Base-by-base conservation (phyloP, 1,284 basidiomycete species). In the Ustilago bromivora region DNA sequence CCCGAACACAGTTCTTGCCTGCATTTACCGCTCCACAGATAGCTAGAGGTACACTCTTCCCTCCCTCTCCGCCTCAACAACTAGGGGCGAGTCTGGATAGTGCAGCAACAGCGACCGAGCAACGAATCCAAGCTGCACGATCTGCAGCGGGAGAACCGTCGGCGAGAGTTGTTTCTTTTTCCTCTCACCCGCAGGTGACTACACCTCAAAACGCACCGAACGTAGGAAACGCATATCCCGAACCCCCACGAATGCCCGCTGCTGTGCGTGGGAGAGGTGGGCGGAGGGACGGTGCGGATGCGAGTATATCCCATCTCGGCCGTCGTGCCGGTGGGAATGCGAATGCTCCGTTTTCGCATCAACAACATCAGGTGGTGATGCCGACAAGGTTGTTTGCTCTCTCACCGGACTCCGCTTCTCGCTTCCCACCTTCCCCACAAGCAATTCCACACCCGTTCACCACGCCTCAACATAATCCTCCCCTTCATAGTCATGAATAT, bases 51-150 rank as follows among this genome's bases (percentile, higher is more conserved):
- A 46, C n/a, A 19, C 10, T 19, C 11, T 46, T 46, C 1, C 7
- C 2, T n/a, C 54, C 10, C 49, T 41, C 11, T 34, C 56, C 2
- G 38, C 52, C 3, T 47, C 60, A 40, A 40, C 52, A 11, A 19
- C 54, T n/a, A 23, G 47, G 10, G n/a, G 31, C 62, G 7, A 71
- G 60, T 17, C 55, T 73, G 13, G 71, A 73, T n/a, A 36, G 43
- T 28, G 61, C 71, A 1, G 71, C 71, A 1, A 17, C 65, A 10
- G 65, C 61, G 6, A 58, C 55, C 12, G 71, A 73, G 19, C 57
- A 58, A 0, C 43, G 71, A 3, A 64, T 73, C 2, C 46, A 61
- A 0, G 60, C 19, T 28, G 49, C 7, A 46, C 43, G 8, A 46
- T 19, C 8, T 28, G 23, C 23, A 3, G 23, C 23, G 23, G 43